Evolutionary conservation across 164 flowering plant genomes (phyloP).

Genomic region (Sextonia rubra): DNA sequence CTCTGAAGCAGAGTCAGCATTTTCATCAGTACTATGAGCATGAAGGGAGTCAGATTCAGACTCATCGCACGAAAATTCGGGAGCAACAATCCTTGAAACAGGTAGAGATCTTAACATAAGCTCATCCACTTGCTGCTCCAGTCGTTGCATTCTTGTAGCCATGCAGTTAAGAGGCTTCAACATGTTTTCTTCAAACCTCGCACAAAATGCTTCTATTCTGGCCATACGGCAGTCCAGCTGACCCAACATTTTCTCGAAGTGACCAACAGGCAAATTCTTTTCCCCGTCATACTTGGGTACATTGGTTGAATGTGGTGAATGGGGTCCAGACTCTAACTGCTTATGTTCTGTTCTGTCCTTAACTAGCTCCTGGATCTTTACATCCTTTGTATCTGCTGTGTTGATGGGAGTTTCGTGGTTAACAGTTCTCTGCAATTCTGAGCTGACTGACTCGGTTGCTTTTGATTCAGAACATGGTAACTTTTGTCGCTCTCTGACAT

Average conservation of each 20-base stretch:
- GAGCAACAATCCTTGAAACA: constrained; percentile 32
- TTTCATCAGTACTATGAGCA: constrained; percentile 21
- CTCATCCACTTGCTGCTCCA: constrained; percentile 62
- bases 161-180: constrained; percentile 61
- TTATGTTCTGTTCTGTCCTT: constrained; percentile 5
- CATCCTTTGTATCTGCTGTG: constrained; percentile 3
- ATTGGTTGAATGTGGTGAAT: constrained; percentile 17
- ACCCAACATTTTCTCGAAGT: constrained; percentile 46
- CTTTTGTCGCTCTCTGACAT: constrained; percentile 14
- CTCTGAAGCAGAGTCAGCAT: constrained; percentile 16
- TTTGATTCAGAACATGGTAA: constrained; percentile 5
- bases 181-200: constrained; percentile 77
- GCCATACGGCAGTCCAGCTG: constrained; percentile 64
- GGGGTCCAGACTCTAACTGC: constrained; percentile 10
- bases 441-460: constrained; percentile 13
- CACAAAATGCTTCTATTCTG: constrained; percentile 56
- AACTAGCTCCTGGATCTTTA: neutral
- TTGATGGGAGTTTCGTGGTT: constrained; percentile 17
- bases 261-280: constrained; percentile 11
- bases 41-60: constrained; percentile 38
- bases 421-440: constrained; percentile 7
- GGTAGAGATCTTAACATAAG: constrained; percentile 31
- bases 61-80: constrained; percentile 40
- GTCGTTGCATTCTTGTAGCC: constrained; percentile 61
- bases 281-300: constrained; percentile 16